phyloP scores from a whole-genome alignment of 2,329 filamentous ascomycete genomes.

The Incumbomyces delicatus region DNA sequence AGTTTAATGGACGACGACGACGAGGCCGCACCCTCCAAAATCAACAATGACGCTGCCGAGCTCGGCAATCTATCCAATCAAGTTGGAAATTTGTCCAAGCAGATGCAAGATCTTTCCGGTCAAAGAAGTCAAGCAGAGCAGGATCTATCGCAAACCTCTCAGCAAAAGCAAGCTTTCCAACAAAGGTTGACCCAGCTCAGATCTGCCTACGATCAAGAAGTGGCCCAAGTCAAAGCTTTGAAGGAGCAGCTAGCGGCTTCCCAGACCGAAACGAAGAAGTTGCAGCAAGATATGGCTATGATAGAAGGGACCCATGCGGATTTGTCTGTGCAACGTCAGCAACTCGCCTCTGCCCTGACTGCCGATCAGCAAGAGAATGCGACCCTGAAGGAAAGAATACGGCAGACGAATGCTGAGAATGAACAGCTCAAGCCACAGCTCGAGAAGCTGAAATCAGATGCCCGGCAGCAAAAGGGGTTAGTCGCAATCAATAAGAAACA shows the following conservation, averaged over 20 bases:
- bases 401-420: conserved; percentile 71
- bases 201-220: conserved; percentile 84
- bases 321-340: conserved; percentile 70
- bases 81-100: conserved; percentile 77
- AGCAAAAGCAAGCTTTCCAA: conserved; percentile 91
- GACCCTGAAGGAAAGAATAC: conserved; percentile 76
- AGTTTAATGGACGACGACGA: conserved; percentile 78
- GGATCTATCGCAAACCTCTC: conserved; percentile 68
- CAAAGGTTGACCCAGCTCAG: conserved; percentile 76
- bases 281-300: conserved; percentile 74
- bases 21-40: conserved; percentile 74
- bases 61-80: conserved; percentile 94
- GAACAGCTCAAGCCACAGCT: conserved; percentile 77
- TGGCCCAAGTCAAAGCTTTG: conserved; percentile 70
- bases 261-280: conserved; percentile 69
- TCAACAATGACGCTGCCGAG: conserved; percentile 83
- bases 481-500: conserved; percentile 99
- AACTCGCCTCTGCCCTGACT: conserved; percentile 63
- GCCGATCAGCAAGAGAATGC: conserved; percentile 83
- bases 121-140: conserved; percentile 72
- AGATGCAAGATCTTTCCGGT: conserved; percentile 85
- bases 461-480: conserved; percentile 88
- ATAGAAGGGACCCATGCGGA: conserved; percentile 75
- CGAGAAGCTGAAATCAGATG: conserved; percentile 85
- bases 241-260: conserved; percentile 73